Conservation (phyloP, 805 yeast species). For the Monosporozyma solicola region DNA sequence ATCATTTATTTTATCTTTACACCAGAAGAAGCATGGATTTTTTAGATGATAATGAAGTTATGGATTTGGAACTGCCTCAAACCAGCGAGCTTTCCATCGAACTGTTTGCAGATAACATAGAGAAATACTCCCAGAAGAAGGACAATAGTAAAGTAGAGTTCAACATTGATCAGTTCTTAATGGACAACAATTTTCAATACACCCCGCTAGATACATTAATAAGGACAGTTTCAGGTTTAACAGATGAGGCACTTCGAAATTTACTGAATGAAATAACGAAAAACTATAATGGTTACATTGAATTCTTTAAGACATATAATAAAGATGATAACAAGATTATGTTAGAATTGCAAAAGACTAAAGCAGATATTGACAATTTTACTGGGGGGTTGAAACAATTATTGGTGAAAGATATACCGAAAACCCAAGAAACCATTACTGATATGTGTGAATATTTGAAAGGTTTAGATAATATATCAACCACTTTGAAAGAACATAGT, state of each 20-base stretch:
- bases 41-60: slow-evolving; percentile 18
- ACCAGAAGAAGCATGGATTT: slow-evolving; percentile 22
- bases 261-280: slow-evolving; percentile 20
- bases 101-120: slow-evolving; percentile 19
- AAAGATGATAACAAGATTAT: slow-evolving; percentile 15
- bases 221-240: slow-evolving; percentile 17
- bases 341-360: slow-evolving; percentile 18
- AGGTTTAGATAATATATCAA: slow-evolving; percentile 17
- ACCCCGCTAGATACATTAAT: slow-evolving; percentile 24
- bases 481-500: slow-evolving; percentile 13
- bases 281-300: slow-evolving; percentile 20
- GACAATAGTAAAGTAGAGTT: slow-evolving; percentile 6
- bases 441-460: slow-evolving; percentile 23
- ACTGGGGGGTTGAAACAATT: slow-evolving; percentile 14
- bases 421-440: slow-evolving; percentile 16
- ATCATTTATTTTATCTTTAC: background rate
- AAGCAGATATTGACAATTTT: slow-evolving; percentile 18
- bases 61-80: slow-evolving; percentile 20
- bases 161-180: slow-evolving; percentile 23
- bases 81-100: slow-evolving; percentile 22
- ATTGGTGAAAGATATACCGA: slow-evolving; percentile 14
- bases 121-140: slow-evolving; percentile 3
- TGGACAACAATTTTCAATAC: slow-evolving; percentile 27
- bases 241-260: slow-evolving; percentile 19
- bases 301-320: slow-evolving; percentile 20